Evolutionary conservation across 108 stramenopile genomes (phyloP), one percentile per base, ranked within the genome.

Genomic region (Hondaea fermentalgiana): DNA sequence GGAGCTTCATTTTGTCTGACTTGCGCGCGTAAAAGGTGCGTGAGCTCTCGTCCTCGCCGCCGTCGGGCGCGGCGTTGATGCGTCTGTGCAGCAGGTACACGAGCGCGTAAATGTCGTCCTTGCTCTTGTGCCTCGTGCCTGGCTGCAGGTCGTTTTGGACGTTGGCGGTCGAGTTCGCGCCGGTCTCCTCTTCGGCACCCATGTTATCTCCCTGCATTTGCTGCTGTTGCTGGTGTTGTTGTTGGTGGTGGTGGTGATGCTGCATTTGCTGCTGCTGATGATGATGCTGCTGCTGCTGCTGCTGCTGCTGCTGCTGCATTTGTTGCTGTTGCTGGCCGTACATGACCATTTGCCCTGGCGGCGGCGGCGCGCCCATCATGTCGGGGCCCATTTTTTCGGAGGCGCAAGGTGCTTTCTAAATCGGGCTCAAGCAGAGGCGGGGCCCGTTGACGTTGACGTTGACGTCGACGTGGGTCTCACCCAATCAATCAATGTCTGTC

Each of bases 1-100:
- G 76, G 45, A 83, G 76, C 76, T 83, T 83, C 76, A 83, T 83
- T 83, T 53, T 83, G 76, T 83, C 76, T 25, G 49, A 53, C 76
- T 83, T 83, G 45, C 76, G 76, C 25, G 76, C 76, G 4, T 83
- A 83, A 53, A 83, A 83, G 8, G 76, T 83, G 51, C 45, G 51
- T 4, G 45, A 53, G 76, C 49, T 23, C 45, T 47, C 76, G 45
- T 47, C 51, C 49, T 47, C 45, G 51, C 76, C 76, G 25, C 64
- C 64, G 64, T 69, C 64, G n/a, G 49, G 45, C 10, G 76, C 4
- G 49, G 76, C 51, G 28, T 83, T 83, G n/a, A 83, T 83, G 51
- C 51, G 49, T 12, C 76, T 43, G 51, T 83, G 76, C 8, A 83
- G 76, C 10, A 83, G 51, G 12, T 53, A 47, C 19, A 83, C 76